Percentiles rank a stretch among this genome's conserved stretches.
Conservation (phyloP, 78 protist genomes). For the Dictyostelium intermedium region DNA sequence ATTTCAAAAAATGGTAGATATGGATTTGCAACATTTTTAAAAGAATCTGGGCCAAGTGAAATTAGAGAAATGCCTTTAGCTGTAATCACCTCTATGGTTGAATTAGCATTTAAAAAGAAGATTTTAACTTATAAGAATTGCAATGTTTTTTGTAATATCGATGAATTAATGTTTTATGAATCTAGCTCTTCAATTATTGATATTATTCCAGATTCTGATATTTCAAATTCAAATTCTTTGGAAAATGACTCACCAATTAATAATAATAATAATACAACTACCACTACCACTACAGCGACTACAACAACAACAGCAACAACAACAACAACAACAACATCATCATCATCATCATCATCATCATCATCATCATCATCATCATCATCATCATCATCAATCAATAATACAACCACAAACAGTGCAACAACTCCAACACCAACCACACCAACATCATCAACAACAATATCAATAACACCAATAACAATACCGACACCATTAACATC, state of each 20-base stretch:
- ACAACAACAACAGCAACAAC: not conserved
- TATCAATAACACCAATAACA: not conserved
- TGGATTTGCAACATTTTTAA: conserved; percentile 66
- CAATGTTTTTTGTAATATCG: conserved; percentile 46
- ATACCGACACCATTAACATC: not conserved
- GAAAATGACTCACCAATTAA: not conserved
- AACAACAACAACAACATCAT: not conserved
- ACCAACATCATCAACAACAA: not conserved
- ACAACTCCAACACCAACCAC: not conserved
- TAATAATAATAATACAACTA: not conserved
- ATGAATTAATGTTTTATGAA: not conserved
- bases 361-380: not conserved
- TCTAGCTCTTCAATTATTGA: not conserved
- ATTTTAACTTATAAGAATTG: conserved; percentile 46
- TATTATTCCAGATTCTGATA: not conserved
- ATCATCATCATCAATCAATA: not conserved
- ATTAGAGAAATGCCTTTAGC: conserved; percentile 69
- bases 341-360: no score
- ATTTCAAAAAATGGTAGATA: conserved; percentile 71
- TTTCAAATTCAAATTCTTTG: not conserved
- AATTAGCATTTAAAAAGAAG: conserved; percentile 43
- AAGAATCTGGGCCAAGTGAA: conserved; percentile 65
- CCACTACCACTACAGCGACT: not conserved
- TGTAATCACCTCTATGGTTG: conserved; percentile 68
- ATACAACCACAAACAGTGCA: not conserved